Percentiles rank a stretch among this genome's conserved stretches.
Evolutionary conservation across 805 yeast species (phyloP).

Genomic region (Metschnikowia dekortorum): DNA sequence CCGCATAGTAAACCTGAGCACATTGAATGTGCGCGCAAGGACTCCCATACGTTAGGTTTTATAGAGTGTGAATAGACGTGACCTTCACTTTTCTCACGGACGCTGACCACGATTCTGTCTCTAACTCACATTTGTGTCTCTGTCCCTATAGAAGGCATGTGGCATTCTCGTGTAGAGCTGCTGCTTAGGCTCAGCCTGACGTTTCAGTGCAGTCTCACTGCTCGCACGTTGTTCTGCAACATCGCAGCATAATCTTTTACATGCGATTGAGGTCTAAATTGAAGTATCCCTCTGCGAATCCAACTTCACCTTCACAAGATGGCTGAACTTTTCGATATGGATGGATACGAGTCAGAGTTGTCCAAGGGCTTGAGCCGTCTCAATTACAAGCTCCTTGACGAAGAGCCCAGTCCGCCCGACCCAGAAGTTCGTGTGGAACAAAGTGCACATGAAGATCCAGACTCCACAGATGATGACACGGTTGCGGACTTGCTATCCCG

Average conservation of each 20-base stretch:
- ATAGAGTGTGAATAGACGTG: neutral
- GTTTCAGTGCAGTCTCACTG: neutral
- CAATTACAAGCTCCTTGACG: constrained; percentile 24
- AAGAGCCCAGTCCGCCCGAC: constrained; percentile 4
- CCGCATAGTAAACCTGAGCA: neutral
- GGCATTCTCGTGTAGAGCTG: neutral
- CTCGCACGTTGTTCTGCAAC: constrained; percentile 1
- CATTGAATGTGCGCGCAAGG: neutral
- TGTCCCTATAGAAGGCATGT: too few species aligned
- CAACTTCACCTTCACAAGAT: constrained; percentile 11
- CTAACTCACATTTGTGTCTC: too few species aligned
- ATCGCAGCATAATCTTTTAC: neutral
- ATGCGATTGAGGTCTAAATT: neutral
- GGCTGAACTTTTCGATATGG: constrained; percentile 36
- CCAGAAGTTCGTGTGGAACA: neutral
- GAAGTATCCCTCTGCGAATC: neutral
- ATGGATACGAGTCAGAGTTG: constrained; percentile 24
- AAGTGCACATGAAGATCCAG: constrained; percentile 4
- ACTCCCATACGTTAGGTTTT: neutral
- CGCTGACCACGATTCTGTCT: too few species aligned
- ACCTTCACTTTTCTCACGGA: too few species aligned
- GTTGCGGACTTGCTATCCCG: constrained; percentile 15
- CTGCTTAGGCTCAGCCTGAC: neutral
- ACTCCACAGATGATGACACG: constrained; percentile 14
- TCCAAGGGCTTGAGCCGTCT: constrained; percentile 15